Evolutionary conservation across 345 rosid genomes (phyloP).

Genomic region (Diplotaxis tenuifolia): DNA sequence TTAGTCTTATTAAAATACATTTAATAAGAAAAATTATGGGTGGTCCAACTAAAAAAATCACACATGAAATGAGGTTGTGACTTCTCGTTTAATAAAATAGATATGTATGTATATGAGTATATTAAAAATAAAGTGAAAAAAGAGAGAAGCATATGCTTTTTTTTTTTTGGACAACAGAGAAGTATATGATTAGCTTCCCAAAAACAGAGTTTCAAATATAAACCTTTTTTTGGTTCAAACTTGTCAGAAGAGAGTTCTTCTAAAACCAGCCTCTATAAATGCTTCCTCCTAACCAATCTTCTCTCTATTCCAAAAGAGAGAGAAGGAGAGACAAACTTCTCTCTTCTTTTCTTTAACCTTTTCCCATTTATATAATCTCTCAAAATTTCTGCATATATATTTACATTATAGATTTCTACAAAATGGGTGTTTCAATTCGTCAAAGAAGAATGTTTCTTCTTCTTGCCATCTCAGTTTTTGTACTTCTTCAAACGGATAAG

Average conservation of each 20-base stretch:
- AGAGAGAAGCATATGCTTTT: too few species aligned
- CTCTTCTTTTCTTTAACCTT: constrained; percentile 44
- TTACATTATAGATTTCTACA: constrained; percentile 15
- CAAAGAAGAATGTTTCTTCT: constrained; percentile 42
- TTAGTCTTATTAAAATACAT: too few species aligned
- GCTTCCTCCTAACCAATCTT: constrained; percentile 41
- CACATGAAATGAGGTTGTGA: too few species aligned
- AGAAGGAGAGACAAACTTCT: constrained; percentile 48
- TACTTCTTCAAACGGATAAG: constrained; percentile 41
- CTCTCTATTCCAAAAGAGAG: constrained; percentile 19
- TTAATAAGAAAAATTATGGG: too few species aligned
- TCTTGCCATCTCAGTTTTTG: constrained; percentile 36
- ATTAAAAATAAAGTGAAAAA: background rate
- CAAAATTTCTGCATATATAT: constrained; percentile 19
- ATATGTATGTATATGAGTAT: background rate
- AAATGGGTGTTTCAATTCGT: constrained; percentile 43
- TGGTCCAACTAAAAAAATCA: too few species aligned
- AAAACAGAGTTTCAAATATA: constrained; percentile 54
- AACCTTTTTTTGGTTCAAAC: constrained; percentile 70
- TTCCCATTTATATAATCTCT: constrained; percentile 33
- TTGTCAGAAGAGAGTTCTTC: constrained; percentile 62
- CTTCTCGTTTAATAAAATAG: too few species aligned
- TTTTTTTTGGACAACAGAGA: too few species aligned
- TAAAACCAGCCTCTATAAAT: constrained; percentile 49
- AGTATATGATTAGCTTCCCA: constrained; percentile 70